phyloP scores from a whole-genome alignment of 2,329 filamentous ascomycete species.

The Coniella vitis region DNA sequence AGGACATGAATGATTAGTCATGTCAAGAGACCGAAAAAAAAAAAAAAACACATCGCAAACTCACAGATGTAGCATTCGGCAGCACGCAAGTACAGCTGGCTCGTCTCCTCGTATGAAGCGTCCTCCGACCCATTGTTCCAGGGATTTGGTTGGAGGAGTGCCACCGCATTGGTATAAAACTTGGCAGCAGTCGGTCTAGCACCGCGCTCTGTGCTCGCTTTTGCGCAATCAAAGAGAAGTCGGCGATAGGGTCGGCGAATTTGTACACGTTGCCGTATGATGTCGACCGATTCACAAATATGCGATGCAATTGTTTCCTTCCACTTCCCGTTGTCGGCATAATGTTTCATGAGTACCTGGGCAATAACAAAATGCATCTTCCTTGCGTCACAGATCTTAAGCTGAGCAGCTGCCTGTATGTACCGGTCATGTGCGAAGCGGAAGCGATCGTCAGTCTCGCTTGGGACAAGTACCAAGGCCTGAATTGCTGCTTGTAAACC shows the following conservation, averaged over 20 bases:
- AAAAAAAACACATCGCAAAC: constrained; percentile 24
- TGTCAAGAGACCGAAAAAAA: neutral
- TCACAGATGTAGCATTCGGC: constrained; percentile 67
- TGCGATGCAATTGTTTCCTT: constrained; percentile 73
- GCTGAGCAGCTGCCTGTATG: constrained; percentile 62
- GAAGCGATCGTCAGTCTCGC: constrained; percentile 80
- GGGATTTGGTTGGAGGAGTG: constrained; percentile 69
- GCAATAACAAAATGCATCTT: constrained; percentile 92
- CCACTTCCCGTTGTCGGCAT: constrained; percentile 50
- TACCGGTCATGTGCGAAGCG: constrained; percentile 86
- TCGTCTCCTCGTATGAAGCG: constrained; percentile 78
- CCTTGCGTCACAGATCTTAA: constrained; percentile 61
- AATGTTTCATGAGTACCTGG: constrained; percentile 70
- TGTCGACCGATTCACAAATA: constrained; percentile 67
- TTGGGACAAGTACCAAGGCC: constrained; percentile 72
- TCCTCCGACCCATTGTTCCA: constrained; percentile 68
- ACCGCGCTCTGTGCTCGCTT: constrained; percentile 72
- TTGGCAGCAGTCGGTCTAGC: constrained; percentile 75
- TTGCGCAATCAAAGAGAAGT: constrained; percentile 72
- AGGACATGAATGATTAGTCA: neutral
- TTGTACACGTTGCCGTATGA: constrained; percentile 61
- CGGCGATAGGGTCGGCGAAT: constrained; percentile 63
- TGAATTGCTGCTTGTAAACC: constrained; percentile 79
- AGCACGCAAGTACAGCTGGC: constrained; percentile 69
- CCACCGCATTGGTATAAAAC: constrained; percentile 71